These are phyloP conservation scores for Salix purpurea DNA, from an alignment of 345 rosid species.

Conservation along the genomic window DNA sequence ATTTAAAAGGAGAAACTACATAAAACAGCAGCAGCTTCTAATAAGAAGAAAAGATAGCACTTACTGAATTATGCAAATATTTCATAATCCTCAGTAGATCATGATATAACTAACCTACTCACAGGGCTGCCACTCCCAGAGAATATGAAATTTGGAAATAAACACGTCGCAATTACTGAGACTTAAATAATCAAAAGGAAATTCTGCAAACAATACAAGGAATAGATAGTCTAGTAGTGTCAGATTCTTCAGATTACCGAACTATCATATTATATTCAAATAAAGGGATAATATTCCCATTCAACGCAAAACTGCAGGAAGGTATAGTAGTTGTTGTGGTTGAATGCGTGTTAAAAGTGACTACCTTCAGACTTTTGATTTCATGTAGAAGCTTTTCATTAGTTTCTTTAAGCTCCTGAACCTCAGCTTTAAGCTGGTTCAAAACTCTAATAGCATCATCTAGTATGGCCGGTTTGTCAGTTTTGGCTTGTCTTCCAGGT, in stretches of 20 bases:
- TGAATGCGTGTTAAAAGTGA: background rate
- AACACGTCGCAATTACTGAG: background rate
- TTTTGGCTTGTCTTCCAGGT: slow-evolving; percentile 27
- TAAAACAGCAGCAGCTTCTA: too few relatives aligned
- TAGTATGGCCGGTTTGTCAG: slow-evolving; percentile 26
- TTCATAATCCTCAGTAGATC: too few relatives aligned
- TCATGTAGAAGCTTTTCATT: slow-evolving; percentile 27
- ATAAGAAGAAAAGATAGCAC: too few relatives aligned
- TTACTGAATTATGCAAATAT: too few relatives aligned
- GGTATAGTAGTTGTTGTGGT: background rate
- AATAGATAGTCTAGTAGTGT: background rate
- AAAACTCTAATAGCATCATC: slow-evolving; percentile 31
- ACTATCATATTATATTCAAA: background rate
- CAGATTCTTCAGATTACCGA: background rate
- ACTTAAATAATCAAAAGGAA: background rate
- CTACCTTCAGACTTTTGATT: slow-evolving; percentile 28
- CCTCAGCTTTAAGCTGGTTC: slow-evolving; percentile 23
- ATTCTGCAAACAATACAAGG: background rate
- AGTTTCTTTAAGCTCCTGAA: slow-evolving; percentile 27
- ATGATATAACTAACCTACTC: too few relatives aligned
- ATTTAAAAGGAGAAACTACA: too few relatives aligned
- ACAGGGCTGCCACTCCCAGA: background rate
- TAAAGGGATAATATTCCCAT: background rate
- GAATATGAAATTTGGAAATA: background rate
- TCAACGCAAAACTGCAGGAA: background rate